Evolutionary conservation across 768 basidiomycete genomes (phyloP).

Genomic region (Strobilomyces dryophilus): DNA sequence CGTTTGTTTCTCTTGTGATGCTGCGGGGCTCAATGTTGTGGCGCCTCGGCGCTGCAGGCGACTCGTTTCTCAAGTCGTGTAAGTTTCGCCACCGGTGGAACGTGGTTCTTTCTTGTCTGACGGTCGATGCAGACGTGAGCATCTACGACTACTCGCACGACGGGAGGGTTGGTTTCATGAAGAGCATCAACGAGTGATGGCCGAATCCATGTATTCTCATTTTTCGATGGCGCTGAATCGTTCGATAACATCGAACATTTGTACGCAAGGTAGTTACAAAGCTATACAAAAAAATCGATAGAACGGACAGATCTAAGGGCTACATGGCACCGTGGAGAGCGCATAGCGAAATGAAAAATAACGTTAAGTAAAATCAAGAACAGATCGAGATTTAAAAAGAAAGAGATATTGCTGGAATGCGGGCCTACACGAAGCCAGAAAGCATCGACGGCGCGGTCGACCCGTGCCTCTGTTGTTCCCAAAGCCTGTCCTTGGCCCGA

Average conservation of each 20-base stretch:
- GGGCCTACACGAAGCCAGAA: slow-evolving; percentile 35
- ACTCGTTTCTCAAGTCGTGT: slow-evolving; percentile 68
- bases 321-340: slow-evolving; percentile 4
- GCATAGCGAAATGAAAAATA: not conserved
- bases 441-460: slow-evolving; percentile 43
- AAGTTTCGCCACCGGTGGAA: slow-evolving; percentile 13
- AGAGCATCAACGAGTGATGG: slow-evolving; percentile 39
- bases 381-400: slow-evolving; percentile 9
- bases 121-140: slow-evolving; percentile 46
- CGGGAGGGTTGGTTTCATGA: slow-evolving; percentile 53
- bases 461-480: slow-evolving; percentile 60
- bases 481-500: slow-evolving; percentile 76
- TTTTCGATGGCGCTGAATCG: not conserved
- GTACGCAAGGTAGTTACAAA: not conserved
- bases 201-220: too few relatives aligned
- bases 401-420: not conserved
- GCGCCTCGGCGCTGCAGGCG: slow-evolving; percentile 33
- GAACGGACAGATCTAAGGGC: slow-evolving; percentile 1
- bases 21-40: not conserved
- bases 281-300: slow-evolving; percentile 1
- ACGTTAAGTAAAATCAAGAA: slow-evolving; percentile 7
- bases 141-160: slow-evolving; percentile 56
- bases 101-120: not conserved
- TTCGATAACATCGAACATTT: not conserved
- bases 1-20: not conserved